These are phyloP conservation scores for Penicillium nucicola DNA, from an alignment of 495 filamentous ascomycete genomes.

Conservation along the genomic window DNA sequence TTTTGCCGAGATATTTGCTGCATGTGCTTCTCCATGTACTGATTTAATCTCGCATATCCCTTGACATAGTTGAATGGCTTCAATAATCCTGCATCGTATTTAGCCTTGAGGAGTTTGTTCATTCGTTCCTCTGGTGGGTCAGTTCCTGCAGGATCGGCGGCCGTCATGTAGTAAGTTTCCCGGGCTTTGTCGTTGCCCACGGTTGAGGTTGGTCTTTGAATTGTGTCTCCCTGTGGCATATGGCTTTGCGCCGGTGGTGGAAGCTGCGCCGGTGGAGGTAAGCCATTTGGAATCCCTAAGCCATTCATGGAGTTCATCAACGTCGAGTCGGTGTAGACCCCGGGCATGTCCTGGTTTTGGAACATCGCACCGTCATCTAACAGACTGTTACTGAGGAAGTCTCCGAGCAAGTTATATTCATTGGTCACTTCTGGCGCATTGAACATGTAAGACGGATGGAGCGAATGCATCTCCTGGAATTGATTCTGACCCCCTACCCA, in stretches of 20 bases:
- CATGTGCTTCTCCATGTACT: conserved; percentile 88
- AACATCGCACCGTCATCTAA: conserved; percentile 73
- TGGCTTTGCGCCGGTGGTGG: conserved; percentile 38
- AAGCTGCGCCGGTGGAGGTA: conserved; percentile 36
- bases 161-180: conserved; percentile 92
- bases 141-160: conserved; percentile 89
- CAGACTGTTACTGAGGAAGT: conserved; percentile 87
- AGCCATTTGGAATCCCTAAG: conserved; percentile 27
- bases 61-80: conserved; percentile 98
- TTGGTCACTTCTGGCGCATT: conserved; percentile 89
- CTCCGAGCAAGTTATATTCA: conserved; percentile 93
- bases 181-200: conserved; percentile 75
- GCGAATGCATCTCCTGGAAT: conserved; percentile 90
- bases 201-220: conserved; percentile 55
- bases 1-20: conserved; percentile 73
- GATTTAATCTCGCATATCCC: conserved; percentile 82
- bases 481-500: conserved; percentile 74
- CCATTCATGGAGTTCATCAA: conserved; percentile 50
- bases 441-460: conserved; percentile 94
- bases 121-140: conserved; percentile 91
- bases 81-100: conserved; percentile 89
- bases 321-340: conserved; percentile 53
- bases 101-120: conserved; percentile 90
- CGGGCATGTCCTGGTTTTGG: conserved; percentile 57
- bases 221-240: conserved; percentile 50